A percentile compares a stretch with the other conserved stretches of the same genome.
These are phyloP conservation scores for Ochetophila trinervis DNA, from an alignment of 306 rosid species.

Conservation along the genomic window DNA sequence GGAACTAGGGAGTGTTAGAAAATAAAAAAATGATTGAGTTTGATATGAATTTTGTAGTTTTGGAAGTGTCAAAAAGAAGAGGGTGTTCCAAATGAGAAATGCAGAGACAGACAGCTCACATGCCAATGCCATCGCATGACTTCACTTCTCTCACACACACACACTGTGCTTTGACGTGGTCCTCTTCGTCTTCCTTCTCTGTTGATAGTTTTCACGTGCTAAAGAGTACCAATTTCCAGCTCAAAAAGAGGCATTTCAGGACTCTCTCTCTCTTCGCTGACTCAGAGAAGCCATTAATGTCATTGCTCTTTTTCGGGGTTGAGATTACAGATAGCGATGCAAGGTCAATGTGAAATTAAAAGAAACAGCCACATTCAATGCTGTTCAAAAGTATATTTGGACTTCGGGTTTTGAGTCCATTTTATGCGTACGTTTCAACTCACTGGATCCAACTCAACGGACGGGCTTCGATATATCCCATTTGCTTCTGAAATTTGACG, in stretches of 20 bases:
- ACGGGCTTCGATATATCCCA: too few species aligned
- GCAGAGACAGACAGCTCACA: slow-evolving; percentile 30
- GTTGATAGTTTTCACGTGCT: slow-evolving; percentile 7
- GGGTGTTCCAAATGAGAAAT: slow-evolving; percentile 15
- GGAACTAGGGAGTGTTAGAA: too few species aligned
- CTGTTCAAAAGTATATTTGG: background rate
- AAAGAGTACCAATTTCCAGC: background rate
- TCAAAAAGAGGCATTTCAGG: background rate
- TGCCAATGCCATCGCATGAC: too few species aligned
- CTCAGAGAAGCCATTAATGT: background rate
- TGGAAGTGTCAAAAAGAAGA: background rate
- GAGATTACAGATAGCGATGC: too few species aligned
- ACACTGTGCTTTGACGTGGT: slow-evolving; percentile 1
- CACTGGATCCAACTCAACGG: too few species aligned
- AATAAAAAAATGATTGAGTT: too few species aligned
- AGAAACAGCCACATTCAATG: background rate
- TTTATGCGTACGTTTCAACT: too few species aligned
- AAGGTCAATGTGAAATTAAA: background rate
- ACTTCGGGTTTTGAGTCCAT: too few species aligned
- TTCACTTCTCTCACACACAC: slow-evolving; percentile 4
- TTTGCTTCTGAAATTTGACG: too few species aligned
- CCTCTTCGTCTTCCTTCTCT: background rate
- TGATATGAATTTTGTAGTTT: too few species aligned
- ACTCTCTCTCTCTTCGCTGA: slow-evolving; percentile 7
- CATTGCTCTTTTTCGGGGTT: background rate